Evolutionary conservation across 495 filamentous ascomycete genomes (phyloP), one percentile per base, ranked within the genome.

Genomic region (Hypoxylon trugodes): DNA sequence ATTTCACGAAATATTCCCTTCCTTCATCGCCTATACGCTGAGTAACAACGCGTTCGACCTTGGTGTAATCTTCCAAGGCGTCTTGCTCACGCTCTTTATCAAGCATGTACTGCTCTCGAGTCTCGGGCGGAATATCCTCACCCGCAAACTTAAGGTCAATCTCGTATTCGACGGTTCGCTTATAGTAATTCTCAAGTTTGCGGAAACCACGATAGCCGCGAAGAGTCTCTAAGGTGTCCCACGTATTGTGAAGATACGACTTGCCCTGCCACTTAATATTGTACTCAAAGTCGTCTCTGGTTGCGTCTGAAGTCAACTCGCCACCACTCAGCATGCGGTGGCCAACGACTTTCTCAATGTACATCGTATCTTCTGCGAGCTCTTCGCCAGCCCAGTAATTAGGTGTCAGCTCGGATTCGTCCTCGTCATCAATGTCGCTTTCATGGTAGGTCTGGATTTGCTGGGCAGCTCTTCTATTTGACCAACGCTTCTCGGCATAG

Each of bases 211-310:
- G 85, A 38, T 77, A 77, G 1, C 73, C 76, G 6, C 73, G 70
- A 22, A 96, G 81, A 40, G 76, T 81, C 47, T 91, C 88, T 18
- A 88, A 86, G 0, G 86, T 86, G 74, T 97, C 92, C 96, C 96
- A 98, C 2, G 94, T 95, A 24, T 93, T 88, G 78, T 99, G 95
- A 65, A 92, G 91, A 73, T 98, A 91, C 18, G 95, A 96, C 75
- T 91, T 90, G 59, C 86, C 89, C 74, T 97, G 92, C 95, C 95
- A 99, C 81, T 99, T 99, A 67, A 99, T 93, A 70, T 89, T 92
- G 73, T 91, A 98, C 58, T 96, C 90, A 61, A 92, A 97, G 66
- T 97, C 90, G 50, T 92, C 85, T 60, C 90, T 90, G 16, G 81
- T 83, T 33, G 85, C 60, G 49, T 87, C 79, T n/a, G 74, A 69